These are phyloP conservation scores for Cryphonectria carpinicola DNA, from an alignment of 2,329 filamentous ascomycete genomes.

Conservation along the genomic window DNA sequence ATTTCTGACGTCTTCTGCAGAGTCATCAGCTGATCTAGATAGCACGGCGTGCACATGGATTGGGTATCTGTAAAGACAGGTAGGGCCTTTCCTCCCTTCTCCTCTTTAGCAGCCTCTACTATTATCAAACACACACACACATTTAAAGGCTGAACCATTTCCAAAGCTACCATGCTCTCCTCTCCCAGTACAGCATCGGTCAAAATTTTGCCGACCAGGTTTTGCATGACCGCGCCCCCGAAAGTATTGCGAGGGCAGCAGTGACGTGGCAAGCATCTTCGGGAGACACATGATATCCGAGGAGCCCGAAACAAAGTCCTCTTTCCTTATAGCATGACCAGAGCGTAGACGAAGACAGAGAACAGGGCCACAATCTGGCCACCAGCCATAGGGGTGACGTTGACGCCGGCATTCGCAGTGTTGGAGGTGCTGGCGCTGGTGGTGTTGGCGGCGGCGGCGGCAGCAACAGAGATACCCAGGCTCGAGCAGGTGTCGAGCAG, in stretches of 20 bases:
- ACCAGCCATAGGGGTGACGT: conserved; percentile 18
- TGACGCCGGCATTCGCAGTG: conserved; percentile 18
- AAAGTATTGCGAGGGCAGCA: background rate
- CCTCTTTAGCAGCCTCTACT: background rate
- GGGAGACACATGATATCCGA: background rate
- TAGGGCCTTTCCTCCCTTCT: background rate
- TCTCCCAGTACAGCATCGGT: background rate
- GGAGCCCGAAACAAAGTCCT: background rate
- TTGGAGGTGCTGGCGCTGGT: background rate
- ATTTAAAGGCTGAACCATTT: background rate
- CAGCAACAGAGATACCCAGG: conserved; percentile 20
- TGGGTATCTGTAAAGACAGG: conserved; percentile 10
- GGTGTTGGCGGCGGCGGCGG: conserved; percentile 5
- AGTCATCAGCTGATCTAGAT: conserved; percentile 8
- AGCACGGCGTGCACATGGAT: background rate
- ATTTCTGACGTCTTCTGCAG: conserved; percentile 4
- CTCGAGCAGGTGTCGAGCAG: conserved; percentile 34
- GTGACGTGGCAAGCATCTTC: background rate
- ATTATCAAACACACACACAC: background rate
- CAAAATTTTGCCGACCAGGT: background rate
- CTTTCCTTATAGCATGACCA: conserved; percentile 21
- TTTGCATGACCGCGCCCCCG: background rate
- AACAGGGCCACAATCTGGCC: conserved; percentile 20
- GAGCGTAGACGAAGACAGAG: conserved; percentile 16
- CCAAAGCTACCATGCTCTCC: background rate